These are phyloP conservation scores for Nakataea oryzae DNA, from an alignment of 2,329 filamentous ascomycete species.

Conservation along the genomic window DNA sequence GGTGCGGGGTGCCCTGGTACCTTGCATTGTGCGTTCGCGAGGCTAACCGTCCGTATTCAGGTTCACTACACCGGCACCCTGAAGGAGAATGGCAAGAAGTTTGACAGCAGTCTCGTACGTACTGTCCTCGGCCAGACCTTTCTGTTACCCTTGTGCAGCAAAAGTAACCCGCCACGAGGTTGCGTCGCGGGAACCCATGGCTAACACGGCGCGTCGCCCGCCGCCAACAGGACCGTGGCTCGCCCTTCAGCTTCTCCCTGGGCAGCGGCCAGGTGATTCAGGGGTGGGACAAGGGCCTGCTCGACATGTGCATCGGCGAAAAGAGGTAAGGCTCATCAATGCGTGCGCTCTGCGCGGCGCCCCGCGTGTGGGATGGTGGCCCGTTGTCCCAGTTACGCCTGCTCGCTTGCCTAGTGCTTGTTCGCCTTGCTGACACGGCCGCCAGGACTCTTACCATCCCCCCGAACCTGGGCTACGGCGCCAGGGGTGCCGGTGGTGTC, in stretches of 20 bases:
- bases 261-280: constrained; percentile 80
- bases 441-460: constrained; percentile 72
- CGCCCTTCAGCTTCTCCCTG: constrained; percentile 69
- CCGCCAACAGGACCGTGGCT: constrained; percentile 49
- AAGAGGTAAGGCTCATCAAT: constrained; percentile 42
- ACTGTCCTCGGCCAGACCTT: not conserved
- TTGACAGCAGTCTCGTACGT: constrained; percentile 55
- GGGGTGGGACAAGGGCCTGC: constrained; percentile 87
- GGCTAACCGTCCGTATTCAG: constrained; percentile 56
- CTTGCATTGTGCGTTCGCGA: not conserved
- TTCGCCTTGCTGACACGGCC: not conserved
- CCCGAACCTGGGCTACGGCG: constrained; percentile 76
- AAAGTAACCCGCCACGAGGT: not conserved
- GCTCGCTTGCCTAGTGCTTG: not conserved
- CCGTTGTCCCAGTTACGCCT: not conserved
- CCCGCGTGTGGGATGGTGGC: not conserved
- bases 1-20: too few species aligned
- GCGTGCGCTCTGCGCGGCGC: not conserved
- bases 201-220: constrained; percentile 27
- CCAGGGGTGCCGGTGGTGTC: constrained; percentile 56
- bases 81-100: constrained; percentile 60
- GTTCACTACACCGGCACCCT: constrained; percentile 88
- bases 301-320: constrained; percentile 94
- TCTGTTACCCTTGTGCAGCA: not conserved
- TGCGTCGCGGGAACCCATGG: not conserved